Base-by-base conservation (phyloP, 2,329 filamentous ascomycete species). In the Colletotrichum tamarilloi region DNA sequence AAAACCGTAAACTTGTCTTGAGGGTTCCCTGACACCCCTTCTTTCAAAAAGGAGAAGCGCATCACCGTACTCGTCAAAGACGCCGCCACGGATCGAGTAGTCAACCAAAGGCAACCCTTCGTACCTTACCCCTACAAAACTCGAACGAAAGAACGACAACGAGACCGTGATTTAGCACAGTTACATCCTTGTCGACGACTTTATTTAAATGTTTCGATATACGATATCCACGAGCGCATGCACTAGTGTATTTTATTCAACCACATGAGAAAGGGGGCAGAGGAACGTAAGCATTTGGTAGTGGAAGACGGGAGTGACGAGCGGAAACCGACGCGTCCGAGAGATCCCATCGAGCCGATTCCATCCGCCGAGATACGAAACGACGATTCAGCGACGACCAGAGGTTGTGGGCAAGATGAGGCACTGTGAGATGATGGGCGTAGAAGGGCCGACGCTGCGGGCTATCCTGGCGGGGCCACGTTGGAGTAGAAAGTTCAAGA, bases 51-150 rank as follows among this genome's bases (percentile, higher is more conserved):
- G 74, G 65, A 74, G 86, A 24, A 83, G 84, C 56, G 83, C 83
- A 2, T 82, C 84, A 38, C 81, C 82, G 49, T 76, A 77, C 56
- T 75, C 79, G 26, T 77, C 80, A 63, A 80, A 81, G 76, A 81
- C 82, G 38, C 82, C 84, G 14, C 85, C 85, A 4, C 81, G 85
- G 56, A 86, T 87, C 73, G 85, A 87, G 62, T 86, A 83, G 75
- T 76, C 38, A 22, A 56, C 64, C 68, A 55, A 11, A 35, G 69
- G 52, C 42, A 9, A 9, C 9, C 19, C 4, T 16, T 3, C 46
- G 42, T 38, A 28, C 26, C 26, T 30, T 42, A 35, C 46, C 30
- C 14, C 5, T 8, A 16, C 28, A 16, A 22, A 55, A 55, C 16
- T 24, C 38, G 46, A 38, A 53, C 5, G 5, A 11, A 16, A 19